Evolutionary conservation across 352 stramenopile genomes (phyloP).

Genomic region (Phytopythium chamaehyphon): DNA sequence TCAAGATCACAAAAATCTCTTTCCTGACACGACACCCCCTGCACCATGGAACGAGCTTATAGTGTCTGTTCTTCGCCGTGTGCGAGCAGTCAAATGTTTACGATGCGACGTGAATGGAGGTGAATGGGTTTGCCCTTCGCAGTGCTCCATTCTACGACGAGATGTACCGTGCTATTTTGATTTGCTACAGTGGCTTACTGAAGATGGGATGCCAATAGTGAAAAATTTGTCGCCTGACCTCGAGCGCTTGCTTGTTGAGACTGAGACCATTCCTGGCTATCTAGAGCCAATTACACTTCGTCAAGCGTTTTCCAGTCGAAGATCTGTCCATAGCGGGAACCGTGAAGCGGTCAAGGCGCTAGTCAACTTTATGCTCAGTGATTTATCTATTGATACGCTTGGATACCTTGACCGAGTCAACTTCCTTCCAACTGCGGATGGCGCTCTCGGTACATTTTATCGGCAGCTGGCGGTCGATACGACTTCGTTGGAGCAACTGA

Average conservation of each 20-base stretch:
- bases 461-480: constrained; percentile 16
- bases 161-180: constrained; percentile 25
- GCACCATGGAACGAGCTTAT: constrained; percentile 51
- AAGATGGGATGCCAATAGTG: constrained; percentile 44
- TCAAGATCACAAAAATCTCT: constrained; percentile 31
- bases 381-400: constrained; percentile 22
- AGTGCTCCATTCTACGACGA: constrained; percentile 42
- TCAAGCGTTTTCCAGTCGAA: constrained; percentile 29
- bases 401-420: constrained; percentile 38
- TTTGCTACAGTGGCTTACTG: constrained; percentile 37
- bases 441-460: constrained; percentile 37
- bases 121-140: constrained; percentile 32
- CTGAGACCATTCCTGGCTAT: constrained; percentile 32
- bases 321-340: constrained; percentile 40
- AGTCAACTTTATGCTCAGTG: constrained; percentile 47
- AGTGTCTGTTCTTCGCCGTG: constrained; percentile 31
- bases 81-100: constrained; percentile 39
- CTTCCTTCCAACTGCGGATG: constrained; percentile 57
- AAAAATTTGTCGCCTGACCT: constrained; percentile 42
- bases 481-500: constrained; percentile 39
- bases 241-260: constrained; percentile 45
- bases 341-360: constrained; percentile 27
- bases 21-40: constrained; percentile 41
- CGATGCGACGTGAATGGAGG: constrained; percentile 35
- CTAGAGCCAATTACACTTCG: constrained; percentile 33